A percentile compares a stretch with the other conserved stretches of the same genome.
Evolutionary conservation across 1,284 basidiomycete genomes (phyloP).

Genomic region (Pseudozyma hubeiensis): DNA sequence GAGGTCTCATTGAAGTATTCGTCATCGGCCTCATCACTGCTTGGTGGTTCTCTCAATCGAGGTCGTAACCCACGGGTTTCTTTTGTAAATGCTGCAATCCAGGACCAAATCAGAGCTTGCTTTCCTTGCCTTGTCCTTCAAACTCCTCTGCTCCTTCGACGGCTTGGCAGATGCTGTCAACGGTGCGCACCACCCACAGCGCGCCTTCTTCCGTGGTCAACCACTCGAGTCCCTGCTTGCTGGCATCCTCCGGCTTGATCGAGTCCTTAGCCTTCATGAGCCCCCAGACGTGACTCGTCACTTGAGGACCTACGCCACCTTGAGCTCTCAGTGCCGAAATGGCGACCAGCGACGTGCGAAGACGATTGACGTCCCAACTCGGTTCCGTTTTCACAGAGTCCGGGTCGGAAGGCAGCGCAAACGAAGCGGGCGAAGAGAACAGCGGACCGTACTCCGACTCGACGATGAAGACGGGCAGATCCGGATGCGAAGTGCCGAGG

Average conservation of each 20-base stretch:
- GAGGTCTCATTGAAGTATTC: constrained; percentile 51
- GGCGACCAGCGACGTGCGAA: constrained; percentile 87
- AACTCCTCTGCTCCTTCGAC: constrained; percentile 58
- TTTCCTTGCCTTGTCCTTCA: constrained; percentile 38
- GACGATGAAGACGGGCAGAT: constrained; percentile 84
- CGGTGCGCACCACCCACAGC: constrained; percentile 87
- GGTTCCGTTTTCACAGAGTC: constrained; percentile 60
- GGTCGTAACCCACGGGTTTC: not conserved
- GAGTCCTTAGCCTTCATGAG: constrained; percentile 78
- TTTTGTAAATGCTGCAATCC: not conserved
- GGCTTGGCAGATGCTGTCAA: constrained; percentile 73
- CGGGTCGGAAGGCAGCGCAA: constrained; percentile 36
- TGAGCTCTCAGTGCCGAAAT: constrained; percentile 89
- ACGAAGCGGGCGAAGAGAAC: constrained; percentile 78
- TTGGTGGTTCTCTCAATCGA: constrained; percentile 53
- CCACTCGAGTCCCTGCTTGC: constrained; percentile 77
- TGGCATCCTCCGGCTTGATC: constrained; percentile 69
- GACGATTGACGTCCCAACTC: constrained; percentile 79
- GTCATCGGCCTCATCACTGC: constrained; percentile 49
- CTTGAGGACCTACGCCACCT: constrained; percentile 87
- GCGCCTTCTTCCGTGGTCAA: constrained; percentile 88
- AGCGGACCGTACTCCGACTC: constrained; percentile 87
- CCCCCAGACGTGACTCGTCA: constrained; percentile 91
- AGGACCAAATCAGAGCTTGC: constrained; percentile 31
- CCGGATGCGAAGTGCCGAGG: constrained; percentile 79